phyloP scores from a whole-genome alignment of 2,329 filamentous ascomycete genomes.

The Colletotrichum chrysophilum region DNA sequence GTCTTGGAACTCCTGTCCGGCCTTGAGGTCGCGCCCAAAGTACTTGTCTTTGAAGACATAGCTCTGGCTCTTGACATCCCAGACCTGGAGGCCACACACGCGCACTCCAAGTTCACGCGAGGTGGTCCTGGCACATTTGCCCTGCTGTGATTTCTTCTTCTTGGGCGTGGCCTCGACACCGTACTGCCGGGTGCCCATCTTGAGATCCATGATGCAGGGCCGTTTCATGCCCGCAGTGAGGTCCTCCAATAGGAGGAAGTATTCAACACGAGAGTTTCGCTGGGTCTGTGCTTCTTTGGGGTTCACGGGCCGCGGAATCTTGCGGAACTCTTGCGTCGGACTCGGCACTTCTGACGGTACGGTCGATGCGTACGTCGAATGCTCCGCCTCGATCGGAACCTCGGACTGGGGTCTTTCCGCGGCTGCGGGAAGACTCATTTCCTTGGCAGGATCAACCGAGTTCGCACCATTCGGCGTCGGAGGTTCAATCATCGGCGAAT shows the following conservation, averaged over 20 bases:
- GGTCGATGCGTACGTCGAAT: constrained; percentile 8
- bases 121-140: constrained; percentile 92
- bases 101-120: constrained; percentile 90
- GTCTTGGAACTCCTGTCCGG: constrained; percentile 85
- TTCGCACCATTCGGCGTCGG: constrained; percentile 1
- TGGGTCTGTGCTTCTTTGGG: constrained; percentile 77
- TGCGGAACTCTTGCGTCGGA: constrained; percentile 41
- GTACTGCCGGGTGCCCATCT: constrained; percentile 98
- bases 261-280: constrained; percentile 75
- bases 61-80: constrained; percentile 82
- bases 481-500: constrained; percentile 14
- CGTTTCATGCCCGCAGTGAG: constrained; percentile 95
- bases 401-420: constrained; percentile 1
- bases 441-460: not conserved
- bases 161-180: constrained; percentile 90
- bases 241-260: constrained; percentile 92
- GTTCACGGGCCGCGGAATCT: constrained; percentile 69
- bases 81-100: constrained; percentile 94
- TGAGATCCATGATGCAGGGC: constrained; percentile 95
- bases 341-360: constrained; percentile 41
- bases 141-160: constrained; percentile 90
- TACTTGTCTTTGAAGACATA: constrained; percentile 99
- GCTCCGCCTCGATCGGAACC: not conserved
- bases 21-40: constrained; percentile 87
- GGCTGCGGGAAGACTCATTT: constrained; percentile 5